Base-by-base conservation (phyloP, 805 yeast species). In the Nakazawaea ernobii region DNA sequence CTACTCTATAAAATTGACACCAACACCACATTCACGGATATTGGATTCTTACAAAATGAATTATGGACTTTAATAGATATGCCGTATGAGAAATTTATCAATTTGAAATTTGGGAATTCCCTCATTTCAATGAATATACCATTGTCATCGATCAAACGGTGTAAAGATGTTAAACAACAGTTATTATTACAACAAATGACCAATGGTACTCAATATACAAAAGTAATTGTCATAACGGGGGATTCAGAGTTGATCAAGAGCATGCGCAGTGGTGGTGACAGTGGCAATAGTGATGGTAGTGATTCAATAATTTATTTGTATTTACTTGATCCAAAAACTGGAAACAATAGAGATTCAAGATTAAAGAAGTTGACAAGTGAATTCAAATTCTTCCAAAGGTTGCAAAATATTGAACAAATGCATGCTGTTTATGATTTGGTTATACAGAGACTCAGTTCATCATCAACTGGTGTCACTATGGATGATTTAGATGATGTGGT, bases 351-450 rank as follows among this genome's bases (percentile, higher is more conserved):
- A 30, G 33, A 30, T 30, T 4, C 17, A 13, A n/a, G 14, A n/a
- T 14, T 33, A n/a, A 14, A 10, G 14, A 33, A 14, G 6, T 33
- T 33, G 9, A n/a, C 8, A 3, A 14, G 17, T n/a, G 6, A 26
- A 17, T 42, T 42, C 38, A 42, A 33, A 32, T 42, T 42, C 24
- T 42, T 42, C 17, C 39, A 42, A 33, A 32, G 32, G 4, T 11
- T 42, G 17, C 8, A 17, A 32, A 14, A 32, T 42, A 3, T 9
- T 27, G 17, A 11, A 3, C 15, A 32, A 14, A 32, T 42, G 44
- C 10, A 42, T 6, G 9, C 3, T 15, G 8, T 42, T 7, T 32
- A 32, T 24, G 5, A 5, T 4, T 8, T 32, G 15, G 4, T 42
- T 3, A 6, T 42, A 27, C 10, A 32, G 33, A 30, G 33, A n/a